These are phyloP conservation scores for Biancaea sappan DNA, from an alignment of 306 rosid genomes.

Conservation along the genomic window DNA sequence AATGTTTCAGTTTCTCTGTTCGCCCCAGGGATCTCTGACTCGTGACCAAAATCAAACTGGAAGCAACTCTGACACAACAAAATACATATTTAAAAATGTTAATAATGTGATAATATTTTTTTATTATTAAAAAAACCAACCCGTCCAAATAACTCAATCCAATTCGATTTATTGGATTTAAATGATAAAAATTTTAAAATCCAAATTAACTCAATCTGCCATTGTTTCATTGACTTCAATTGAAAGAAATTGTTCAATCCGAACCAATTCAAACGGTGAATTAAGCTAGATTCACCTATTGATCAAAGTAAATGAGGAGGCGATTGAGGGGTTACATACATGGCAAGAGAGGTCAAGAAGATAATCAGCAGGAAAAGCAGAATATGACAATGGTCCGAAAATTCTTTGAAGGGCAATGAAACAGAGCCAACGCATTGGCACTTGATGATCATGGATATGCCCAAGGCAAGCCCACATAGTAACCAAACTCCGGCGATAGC, in stretches of 20 bases:
- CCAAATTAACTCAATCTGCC: too few species aligned
- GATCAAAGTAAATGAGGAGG: neutral
- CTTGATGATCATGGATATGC: conserved; percentile 48
- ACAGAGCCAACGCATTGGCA: conserved; percentile 34
- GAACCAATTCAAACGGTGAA: too few species aligned
- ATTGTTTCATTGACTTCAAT: too few species aligned
- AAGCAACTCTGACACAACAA: conserved; percentile 53
- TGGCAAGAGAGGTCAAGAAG: conserved; percentile 57
- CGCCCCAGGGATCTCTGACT: conserved; percentile 45
- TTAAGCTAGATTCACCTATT: too few species aligned
- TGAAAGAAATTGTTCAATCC: too few species aligned
- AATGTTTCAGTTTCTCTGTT: conserved; percentile 53
- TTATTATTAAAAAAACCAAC: too few species aligned
- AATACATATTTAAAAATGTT: neutral
- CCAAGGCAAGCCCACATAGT: conserved; percentile 55
- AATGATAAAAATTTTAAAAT: too few species aligned
- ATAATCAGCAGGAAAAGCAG: conserved; percentile 46
- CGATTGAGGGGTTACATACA: conserved; percentile 57
- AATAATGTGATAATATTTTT: neutral
- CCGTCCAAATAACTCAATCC: too few species aligned
- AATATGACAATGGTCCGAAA: conserved; percentile 44
- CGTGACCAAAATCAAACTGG: conserved; percentile 53
- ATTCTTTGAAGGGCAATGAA: conserved; percentile 35
- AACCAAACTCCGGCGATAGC: conserved; percentile 69
- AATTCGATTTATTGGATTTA: too few species aligned